Evolutionary conservation across 805 yeast species (phyloP), one percentile per base, ranked within the genome.

Genomic region (Cyberlindnera maclurae): DNA sequence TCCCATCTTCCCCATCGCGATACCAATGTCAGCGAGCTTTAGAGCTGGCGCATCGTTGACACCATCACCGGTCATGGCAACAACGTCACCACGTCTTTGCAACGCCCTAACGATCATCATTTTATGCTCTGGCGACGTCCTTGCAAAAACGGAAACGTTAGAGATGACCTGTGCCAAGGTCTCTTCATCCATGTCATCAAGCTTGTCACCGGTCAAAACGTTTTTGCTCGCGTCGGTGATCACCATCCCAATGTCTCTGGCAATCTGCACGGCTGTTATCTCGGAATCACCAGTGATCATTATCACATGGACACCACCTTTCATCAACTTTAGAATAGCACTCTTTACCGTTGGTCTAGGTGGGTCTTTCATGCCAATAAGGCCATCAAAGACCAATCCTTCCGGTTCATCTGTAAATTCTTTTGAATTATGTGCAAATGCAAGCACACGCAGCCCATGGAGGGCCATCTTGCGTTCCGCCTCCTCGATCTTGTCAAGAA

Each of bases 11-110:
- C 88, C 93, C 93, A 89, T 88, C 12, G 95, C 81, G 50, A 90
- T 86, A 54, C 97, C 97, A 51, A 89, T 89, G 63, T 89, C 96
- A 3, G 97, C 97, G 50, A 89, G 70, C 58, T 90, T 89, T 51
- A 90, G 71, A 5, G 97, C 97, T n/a, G 97, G 97, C 0, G 97
- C 97, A 68, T 89, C 97, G 60, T 89, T 89, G 12, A 90, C 96
- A 64, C 97, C 97, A 63, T 89, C 97, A 51, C 98, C 98, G n/a
- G 97, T 89, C 96, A 90, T 89, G 17, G 97, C 98, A 37, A 90
- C 97, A 45, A 90, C 79, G 59, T 90, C 95, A 37, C 96, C 96
- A 57, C 95, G 75, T 58, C 76, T 74, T 59, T 89, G 95, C 46
- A 89, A 69, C 0, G 96, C 96, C 54, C 83, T 77, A 26, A 89